These are phyloP conservation scores for Xanthoparmelia taractica DNA, from an alignment of 495 filamentous ascomycete species.

Conservation along the genomic window DNA sequence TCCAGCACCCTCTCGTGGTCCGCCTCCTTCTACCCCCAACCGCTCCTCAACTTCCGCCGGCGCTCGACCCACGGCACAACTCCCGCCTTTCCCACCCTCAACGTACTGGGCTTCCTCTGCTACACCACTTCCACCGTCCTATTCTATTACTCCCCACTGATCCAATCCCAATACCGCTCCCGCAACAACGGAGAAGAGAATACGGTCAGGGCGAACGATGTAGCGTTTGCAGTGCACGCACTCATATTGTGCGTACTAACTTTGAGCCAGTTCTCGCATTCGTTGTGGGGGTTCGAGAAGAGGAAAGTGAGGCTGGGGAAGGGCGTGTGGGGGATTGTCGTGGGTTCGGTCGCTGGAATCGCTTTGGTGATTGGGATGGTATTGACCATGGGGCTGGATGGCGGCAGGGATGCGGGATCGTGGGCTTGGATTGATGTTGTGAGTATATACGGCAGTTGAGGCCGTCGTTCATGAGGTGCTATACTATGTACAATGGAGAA, in stretches of 20 bases:
- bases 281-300: constrained; percentile 67
- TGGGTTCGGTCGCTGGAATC: constrained; percentile 56
- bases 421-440: constrained; percentile 82
- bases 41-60: constrained; percentile 64
- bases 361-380: constrained; percentile 49
- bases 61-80: constrained; percentile 73
- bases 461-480: not conserved
- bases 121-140: constrained; percentile 66
- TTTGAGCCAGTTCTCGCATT: constrained; percentile 56
- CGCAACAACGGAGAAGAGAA: constrained; percentile 44
- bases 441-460: constrained; percentile 29
- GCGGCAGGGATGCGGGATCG: constrained; percentile 43
- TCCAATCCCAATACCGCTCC: constrained; percentile 76
- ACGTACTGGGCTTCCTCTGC: constrained; percentile 70
- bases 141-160: constrained; percentile 69
- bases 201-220: constrained; percentile 83
- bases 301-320: constrained; percentile 51
- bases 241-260: constrained; percentile 57
- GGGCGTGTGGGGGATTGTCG: constrained; percentile 57
- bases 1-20: constrained; percentile 65
- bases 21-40: constrained; percentile 87
- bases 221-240: constrained; percentile 78
- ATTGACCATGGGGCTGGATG: constrained; percentile 40
- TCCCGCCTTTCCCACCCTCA: constrained; percentile 78
- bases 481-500: not conserved